These are phyloP conservation scores for Avena atlantica DNA, from an alignment of 176 grass and related monocot genomes.

Conservation along the genomic window DNA sequence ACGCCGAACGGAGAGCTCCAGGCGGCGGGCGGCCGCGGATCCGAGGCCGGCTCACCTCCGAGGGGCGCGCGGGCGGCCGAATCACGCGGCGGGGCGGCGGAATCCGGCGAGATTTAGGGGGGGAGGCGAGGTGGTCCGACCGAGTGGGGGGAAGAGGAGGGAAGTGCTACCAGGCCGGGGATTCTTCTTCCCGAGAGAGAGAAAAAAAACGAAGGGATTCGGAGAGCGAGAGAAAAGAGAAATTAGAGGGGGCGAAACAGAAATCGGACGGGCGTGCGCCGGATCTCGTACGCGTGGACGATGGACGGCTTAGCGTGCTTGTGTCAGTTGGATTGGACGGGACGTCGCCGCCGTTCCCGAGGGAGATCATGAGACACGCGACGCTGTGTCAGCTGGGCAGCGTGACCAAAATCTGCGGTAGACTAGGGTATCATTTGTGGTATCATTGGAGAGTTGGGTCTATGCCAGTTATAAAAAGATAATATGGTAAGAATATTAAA, in stretches of 20 bases:
- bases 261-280: conserved; percentile 21
- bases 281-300: conserved; percentile 40
- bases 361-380: background rate
- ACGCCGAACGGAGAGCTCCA: background rate
- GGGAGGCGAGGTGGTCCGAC: background rate
- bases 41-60: conserved; percentile 40
- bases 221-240: background rate
- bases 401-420: too few relatives aligned
- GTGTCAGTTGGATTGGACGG: background rate
- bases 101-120: conserved; percentile 49
- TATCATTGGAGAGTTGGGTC: too few relatives aligned
- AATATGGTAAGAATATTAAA: too few relatives aligned
- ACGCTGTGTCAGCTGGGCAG: too few relatives aligned
- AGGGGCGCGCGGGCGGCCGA: background rate
- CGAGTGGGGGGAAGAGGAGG: conserved; percentile 3
- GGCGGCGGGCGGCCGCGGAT: conserved; percentile 5
- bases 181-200: conserved; percentile 24
- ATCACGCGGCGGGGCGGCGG: conserved; percentile 19
- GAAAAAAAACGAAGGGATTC: conserved; percentile 22
- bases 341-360: background rate
- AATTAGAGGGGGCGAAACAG: background rate
- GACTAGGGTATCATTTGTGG: too few relatives aligned
- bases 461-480: too few relatives aligned
- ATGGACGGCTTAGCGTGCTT: background rate
- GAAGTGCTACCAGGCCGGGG: background rate